These are phyloP conservation scores for Ophiocytium majus DNA, from an alignment of 352 stramenopile species.

Conservation along the genomic window DNA sequence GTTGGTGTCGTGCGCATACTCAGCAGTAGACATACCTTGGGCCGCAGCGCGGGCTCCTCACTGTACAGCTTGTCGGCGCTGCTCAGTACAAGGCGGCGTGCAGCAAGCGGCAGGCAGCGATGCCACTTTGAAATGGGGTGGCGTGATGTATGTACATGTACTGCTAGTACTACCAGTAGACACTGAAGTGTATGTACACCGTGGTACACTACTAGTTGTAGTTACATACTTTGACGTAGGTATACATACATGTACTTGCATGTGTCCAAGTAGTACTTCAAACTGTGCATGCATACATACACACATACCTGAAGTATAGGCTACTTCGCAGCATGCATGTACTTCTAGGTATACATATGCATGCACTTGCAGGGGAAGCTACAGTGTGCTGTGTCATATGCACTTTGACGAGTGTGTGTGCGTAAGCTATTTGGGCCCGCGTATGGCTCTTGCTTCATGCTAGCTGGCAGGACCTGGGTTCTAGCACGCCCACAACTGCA, in stretches of 20 bases:
- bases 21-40: constrained; percentile 2
- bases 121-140: neutral
- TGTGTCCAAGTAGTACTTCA: neutral
- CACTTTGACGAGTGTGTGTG: too few species aligned
- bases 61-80: constrained; percentile 8
- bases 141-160: neutral
- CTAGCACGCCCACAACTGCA: too few species aligned
- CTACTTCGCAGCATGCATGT: constrained; percentile 16
- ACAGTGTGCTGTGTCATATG: neutral
- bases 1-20: too few species aligned
- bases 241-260: neutral
- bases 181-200: neutral
- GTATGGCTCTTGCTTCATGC: too few species aligned
- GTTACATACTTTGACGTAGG: constrained; percentile 9
- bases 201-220: neutral
- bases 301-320: too few species aligned
- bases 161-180: neutral
- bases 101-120: neutral
- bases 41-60: neutral
- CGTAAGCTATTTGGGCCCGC: too few species aligned
- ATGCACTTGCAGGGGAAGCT: neutral
- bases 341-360: neutral
- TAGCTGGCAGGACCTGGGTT: too few species aligned
- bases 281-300: neutral
- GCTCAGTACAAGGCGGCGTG: neutral